phyloP scores from a whole-genome alignment of 768 basidiomycete species.

The Cantharellus anzutake region DNA sequence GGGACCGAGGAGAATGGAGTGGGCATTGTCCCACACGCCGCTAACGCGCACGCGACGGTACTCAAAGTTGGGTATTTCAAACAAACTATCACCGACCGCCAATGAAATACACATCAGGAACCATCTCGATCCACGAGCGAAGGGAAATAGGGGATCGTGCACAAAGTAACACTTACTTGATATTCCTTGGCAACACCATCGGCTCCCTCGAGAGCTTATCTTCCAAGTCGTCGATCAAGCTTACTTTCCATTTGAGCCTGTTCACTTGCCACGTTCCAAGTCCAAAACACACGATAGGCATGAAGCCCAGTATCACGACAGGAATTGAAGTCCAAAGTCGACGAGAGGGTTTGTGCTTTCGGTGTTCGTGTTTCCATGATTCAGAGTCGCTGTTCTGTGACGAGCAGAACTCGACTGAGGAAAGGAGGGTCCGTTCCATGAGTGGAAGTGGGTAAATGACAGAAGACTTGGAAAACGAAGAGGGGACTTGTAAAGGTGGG shows the following conservation, averaged over 20 bases:
- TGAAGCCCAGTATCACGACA: slow-evolving; percentile 42
- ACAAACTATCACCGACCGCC: slow-evolving; percentile 25
- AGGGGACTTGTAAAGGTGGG: no score
- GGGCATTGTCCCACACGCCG: slow-evolving; percentile 64
- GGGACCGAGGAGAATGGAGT: slow-evolving; percentile 66
- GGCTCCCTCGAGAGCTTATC: slow-evolving; percentile 70
- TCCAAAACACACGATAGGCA: slow-evolving; percentile 78
- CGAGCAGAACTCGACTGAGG: neutral
- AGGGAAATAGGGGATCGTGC: slow-evolving; percentile 1
- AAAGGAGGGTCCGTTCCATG: no score
- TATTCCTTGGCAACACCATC: slow-evolving; percentile 55
- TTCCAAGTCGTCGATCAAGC: slow-evolving; percentile 83
- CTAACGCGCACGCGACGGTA: slow-evolving; percentile 67
- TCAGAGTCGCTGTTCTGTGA: neutral
- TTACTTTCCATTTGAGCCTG: slow-evolving; percentile 86
- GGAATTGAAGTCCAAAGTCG: slow-evolving; percentile 8
- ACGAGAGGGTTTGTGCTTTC: neutral
- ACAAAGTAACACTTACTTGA: slow-evolving; percentile 44
- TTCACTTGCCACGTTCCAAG: slow-evolving; percentile 90
- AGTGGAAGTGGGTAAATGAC: no score
- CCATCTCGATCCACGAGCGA: slow-evolving; percentile 16
- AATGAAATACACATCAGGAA: neutral
- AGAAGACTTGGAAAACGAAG: no score
- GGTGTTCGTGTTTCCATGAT: neutral
- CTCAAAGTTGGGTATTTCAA: slow-evolving; percentile 69